phyloP scores from a whole-genome alignment of 345 rosid species.

The Arabidopsis arenosa region DNA sequence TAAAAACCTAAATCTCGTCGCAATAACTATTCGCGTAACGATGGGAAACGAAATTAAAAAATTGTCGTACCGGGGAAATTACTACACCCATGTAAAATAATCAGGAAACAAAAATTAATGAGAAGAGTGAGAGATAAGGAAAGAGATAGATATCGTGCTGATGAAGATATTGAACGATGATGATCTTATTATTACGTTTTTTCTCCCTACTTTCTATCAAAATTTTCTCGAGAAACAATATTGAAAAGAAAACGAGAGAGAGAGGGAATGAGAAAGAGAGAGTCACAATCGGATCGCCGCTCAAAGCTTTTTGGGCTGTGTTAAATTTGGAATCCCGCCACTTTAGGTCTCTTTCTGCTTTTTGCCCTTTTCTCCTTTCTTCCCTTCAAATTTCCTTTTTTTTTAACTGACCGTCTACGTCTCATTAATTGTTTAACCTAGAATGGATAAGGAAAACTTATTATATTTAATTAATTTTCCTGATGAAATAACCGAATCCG shows the following conservation, averaged over 20 bases:
- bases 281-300: slow-evolving; percentile 77
- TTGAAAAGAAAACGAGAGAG: slow-evolving; percentile 36
- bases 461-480: background rate
- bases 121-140: slow-evolving; percentile 36
- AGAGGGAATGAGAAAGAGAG: slow-evolving; percentile 44
- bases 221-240: slow-evolving; percentile 49
- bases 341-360: slow-evolving; percentile 43
- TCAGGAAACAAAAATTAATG: slow-evolving; percentile 25
- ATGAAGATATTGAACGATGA: slow-evolving; percentile 35
- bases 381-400: slow-evolving; percentile 11
- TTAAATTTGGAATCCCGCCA: slow-evolving; percentile 68
- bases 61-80: slow-evolving; percentile 24
- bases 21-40: slow-evolving; percentile 22
- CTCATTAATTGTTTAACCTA: slow-evolving; percentile 9
- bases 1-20: slow-evolving; percentile 23
- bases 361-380: slow-evolving; percentile 13
- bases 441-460: background rate
- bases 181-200: slow-evolving; percentile 25
- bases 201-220: slow-evolving; percentile 30
- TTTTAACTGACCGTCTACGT: slow-evolving; percentile 16
- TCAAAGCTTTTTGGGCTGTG: slow-evolving; percentile 51
- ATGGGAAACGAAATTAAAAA: background rate
- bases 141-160: slow-evolving; percentile 45
- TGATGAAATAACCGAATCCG: background rate
- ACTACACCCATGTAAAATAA: slow-evolving; percentile 29